Base-by-base conservation (phyloP, 2,329 filamentous ascomycete species). In the Sphaceloma murrayae region DNA sequence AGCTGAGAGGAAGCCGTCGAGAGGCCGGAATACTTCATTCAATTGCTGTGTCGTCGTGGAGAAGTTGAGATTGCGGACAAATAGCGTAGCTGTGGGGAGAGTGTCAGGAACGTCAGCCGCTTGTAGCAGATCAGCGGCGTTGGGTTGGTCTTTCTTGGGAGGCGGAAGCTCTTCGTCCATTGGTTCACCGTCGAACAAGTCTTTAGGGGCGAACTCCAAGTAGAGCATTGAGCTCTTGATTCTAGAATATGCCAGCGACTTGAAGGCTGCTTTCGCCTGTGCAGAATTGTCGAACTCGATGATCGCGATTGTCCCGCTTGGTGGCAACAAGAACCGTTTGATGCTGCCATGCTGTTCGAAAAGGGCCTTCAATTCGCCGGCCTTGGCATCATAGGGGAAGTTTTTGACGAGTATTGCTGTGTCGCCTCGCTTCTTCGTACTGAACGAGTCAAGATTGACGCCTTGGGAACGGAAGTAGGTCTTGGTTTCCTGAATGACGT, bases 401-500 rank as follows among this genome's bases (percentile, higher is more conserved):
- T 96, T 96, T 67, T 98, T 98, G 34, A 96, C 83, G 43, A 98
- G 67, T 38, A 98, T 88, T 31, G 82, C 78, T 14, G 78, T 82
- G 60, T 95, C 88, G 49, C 89, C 89, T 57, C 88, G 80, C 60
- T 85, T 78, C 49, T 79, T 78, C 45, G 76, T 79, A 62, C 89
- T 91, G 68, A 98, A 96, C 8, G 88, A 82, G 51, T 95, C 81
- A 34, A 98, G 71, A 62, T 96, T 86, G 16, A 96, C 84, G 26
- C 89, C 89, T 52, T 95, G 85, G 33, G 81, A 75, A 43, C 75
- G 71, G 58, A 98, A 94, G 65, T 93, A 98, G 7, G 82, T 72
- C 64, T 95, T 96, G 2, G 87, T 94, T 62, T 96, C 91, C 65
- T 94, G 86, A 47, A 98, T 96, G 53, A 94, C 77, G 51, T 91